Evolutionary conservation across 768 basidiomycete genomes (phyloP), one percentile per base, ranked within the genome.

Genomic region (Tulasnella sp.): DNA sequence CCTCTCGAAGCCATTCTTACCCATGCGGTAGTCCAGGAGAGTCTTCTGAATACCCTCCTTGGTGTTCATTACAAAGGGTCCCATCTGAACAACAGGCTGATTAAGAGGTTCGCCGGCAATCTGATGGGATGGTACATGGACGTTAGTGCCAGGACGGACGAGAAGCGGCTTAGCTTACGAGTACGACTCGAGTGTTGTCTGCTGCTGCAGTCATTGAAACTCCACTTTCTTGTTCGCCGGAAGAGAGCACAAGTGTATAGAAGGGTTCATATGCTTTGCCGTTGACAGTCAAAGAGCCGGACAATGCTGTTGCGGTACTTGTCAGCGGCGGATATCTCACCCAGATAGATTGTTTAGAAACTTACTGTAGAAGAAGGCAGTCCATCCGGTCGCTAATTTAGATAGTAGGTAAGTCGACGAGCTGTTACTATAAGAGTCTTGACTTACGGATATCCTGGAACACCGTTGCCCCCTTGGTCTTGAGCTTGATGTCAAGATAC

Each of bases 41-140:
- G 94, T 89, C 68, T 85, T 75, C 66, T 85, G 78, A 38, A 94
- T 88, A 66, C 92, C 92, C 62, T 84, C 80, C 24, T 75, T 75
- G 2, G 77, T 81, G 9, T 87, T 92, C 81, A 93, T 85, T 17
- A 94, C 61, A 66, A 90, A 88, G 5, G 88, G 87, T 2, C 86
- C 87, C 63, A 90, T 83, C 66, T 96, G 92, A 60, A 88, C 78
- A 7, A 97, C 88, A 0, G 81, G 77, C 70, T 97, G 92, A 62
- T 92, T 81, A 4, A 97, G 77, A 12, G 92, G 92, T 71, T 93
- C 86, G 17, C 87, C 94, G 4, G 92, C 83, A 62, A 85, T 76
- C 86, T 85, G 61, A 15, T 27, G 10, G 30, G 48, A n/a, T 19
- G 46, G 3, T 4, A 49, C 19, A n/a, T n/a, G 1, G 53, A 7